Evolutionary conservation across 768 basidiomycete species (phyloP), one percentile per base, ranked within the genome.

Genomic region (Podaxis carcinomalis): DNA sequence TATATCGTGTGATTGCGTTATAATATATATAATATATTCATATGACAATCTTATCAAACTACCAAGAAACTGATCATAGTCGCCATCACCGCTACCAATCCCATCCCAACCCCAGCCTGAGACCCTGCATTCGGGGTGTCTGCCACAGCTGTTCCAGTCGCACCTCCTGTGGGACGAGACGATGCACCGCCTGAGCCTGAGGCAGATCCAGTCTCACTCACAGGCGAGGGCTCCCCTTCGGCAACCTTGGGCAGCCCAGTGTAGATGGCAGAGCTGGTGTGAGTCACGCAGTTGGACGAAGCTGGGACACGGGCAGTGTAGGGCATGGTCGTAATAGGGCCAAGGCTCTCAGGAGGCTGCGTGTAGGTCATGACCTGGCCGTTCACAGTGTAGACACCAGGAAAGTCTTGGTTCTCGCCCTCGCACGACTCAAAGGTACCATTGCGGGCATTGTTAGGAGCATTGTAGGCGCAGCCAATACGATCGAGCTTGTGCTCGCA

Each of bases 401-500:
- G 83, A 59, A 77, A 78, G n/a, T 78, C 76, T 75, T 84, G 83
- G 70, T 82, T 74, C 16, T 88, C 87, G 14, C 83, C 83, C 3
- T 79, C 67, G 73, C 90, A 92, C 5, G 76, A 72, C 62, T 83
- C 81, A 72, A 89, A 93, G 1, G 75, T 74, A 37, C 79, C 81
- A 49, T 85, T 75, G 57, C 79, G 68, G 51, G 87, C 87, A 25
- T 75, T 70, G 71, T 81, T 84, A n/a, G 90, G 90, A 19, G 81
- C 86, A 69, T 91, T 92, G 76, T 83, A 91, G 3, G 63, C 66
- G 64, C 87, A 86, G 2, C 92, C 92, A 57, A 90, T 86, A 63
- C 87, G 86, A 68, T 91, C 89, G 58, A 76, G 86, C 61, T 82
- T 79, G 77, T 93, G 87, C 68, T 89, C 75, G 75, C 90, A 92